Conservation (phyloP, 805 yeast species). For the Yarrowia deformans region DNA sequence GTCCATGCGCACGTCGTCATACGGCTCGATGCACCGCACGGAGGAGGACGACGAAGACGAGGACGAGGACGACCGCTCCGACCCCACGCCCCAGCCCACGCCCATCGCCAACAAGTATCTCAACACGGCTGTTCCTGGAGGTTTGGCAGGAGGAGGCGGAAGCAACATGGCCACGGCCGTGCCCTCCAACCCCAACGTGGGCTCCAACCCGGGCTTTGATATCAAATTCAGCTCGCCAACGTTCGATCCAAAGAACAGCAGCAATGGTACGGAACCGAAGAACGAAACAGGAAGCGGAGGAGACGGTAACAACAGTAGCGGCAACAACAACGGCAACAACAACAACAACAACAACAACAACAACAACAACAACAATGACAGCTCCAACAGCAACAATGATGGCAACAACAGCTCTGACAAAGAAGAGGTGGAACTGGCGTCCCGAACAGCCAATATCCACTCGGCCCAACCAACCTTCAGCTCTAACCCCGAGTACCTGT, state of each 20-base stretch:
- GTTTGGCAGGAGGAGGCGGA: too few relatives aligned
- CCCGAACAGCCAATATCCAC: conserved; percentile 17
- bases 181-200: not conserved
- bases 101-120: conserved; percentile 34
- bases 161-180: not conserved
- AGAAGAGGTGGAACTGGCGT: conserved; percentile 1
- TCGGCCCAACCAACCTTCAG: conserved; percentile 17
- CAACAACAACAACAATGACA: not conserved
- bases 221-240: conserved; percentile 34
- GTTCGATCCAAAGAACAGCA: conserved; percentile 12
- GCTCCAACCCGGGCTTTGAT: conserved; percentile 1
- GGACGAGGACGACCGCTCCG: not conserved
- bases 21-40: not conserved
- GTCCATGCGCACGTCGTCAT: conserved; percentile 18
- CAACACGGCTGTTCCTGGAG: conserved; percentile 12
- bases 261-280: not conserved
- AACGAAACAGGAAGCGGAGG: not conserved
- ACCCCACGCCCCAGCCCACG: conserved; percentile 17
- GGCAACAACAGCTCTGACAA: not conserved
- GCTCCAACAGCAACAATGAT: not conserved
- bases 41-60: not conserved
- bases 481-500: conserved; percentile 27
- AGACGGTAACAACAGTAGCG: not conserved
- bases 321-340: not conserved
- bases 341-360: not conserved